Evolutionary conservation across 495 filamentous ascomycete species (phyloP).

Genomic region (Daldinia decipiens): DNA sequence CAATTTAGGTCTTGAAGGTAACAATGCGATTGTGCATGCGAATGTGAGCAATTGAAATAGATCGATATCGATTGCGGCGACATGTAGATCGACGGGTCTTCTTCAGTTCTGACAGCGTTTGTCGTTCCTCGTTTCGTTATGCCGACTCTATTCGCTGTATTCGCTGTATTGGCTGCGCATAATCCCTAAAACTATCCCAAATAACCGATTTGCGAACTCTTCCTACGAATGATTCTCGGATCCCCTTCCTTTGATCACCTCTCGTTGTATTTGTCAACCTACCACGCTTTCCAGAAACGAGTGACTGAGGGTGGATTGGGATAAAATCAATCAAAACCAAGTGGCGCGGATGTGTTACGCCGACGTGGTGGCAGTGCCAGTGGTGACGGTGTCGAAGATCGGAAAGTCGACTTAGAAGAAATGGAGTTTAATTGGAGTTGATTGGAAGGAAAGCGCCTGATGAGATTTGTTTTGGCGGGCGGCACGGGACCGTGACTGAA

Average conservation of each 20-base stretch:
- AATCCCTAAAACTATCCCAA: not conserved
- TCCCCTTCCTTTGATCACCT: not conserved
- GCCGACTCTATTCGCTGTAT: conserved; percentile 16
- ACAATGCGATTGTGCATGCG: conserved; percentile 27
- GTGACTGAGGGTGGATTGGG: conserved; percentile 34
- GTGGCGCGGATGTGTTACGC: conserved; percentile 35
- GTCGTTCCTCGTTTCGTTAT: conserved; percentile 10
- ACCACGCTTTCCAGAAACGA: conserved; percentile 46
- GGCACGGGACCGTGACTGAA: conserved; percentile 31
- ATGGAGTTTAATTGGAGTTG: conserved; percentile 22
- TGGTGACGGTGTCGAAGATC: conserved; percentile 42
- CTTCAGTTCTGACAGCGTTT: not conserved
- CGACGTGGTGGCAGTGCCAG: conserved; percentile 40
- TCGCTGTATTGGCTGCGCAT: conserved; percentile 9
- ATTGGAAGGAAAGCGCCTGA: conserved; percentile 38
- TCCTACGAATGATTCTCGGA: not conserved
- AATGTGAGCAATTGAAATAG: conserved; percentile 25
- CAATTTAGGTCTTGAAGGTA: conserved; percentile 19
- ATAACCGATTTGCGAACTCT: conserved; percentile 19
- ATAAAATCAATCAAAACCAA: conserved; percentile 21
- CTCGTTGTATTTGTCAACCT: conserved; percentile 22
- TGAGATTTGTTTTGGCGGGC: conserved; percentile 39
- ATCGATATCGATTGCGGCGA: conserved; percentile 28
- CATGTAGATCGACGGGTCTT: conserved; percentile 37
- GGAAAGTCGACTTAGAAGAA: conserved; percentile 31